Evolutionary conservation across 2,329 filamentous ascomycete genomes (phyloP), one percentile per base, ranked within the genome.

Genomic region (Fusarium phyllophilum): DNA sequence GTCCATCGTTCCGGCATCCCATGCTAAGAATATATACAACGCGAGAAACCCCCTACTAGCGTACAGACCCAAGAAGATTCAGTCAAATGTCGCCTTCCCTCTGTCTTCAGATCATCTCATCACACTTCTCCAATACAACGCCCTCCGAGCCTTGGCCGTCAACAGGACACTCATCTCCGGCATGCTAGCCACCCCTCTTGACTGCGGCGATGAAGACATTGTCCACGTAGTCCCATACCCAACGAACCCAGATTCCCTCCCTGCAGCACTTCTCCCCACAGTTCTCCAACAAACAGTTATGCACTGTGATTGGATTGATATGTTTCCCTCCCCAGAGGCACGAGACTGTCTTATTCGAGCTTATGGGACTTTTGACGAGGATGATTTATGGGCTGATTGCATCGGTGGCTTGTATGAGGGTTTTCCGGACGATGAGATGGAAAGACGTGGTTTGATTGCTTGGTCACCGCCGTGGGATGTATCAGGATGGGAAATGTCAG

Each of bases 361-460:
- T 6, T 10, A 36, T 7, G 67, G 67, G 0, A 55, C 52, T 0
- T 85, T 84, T 41, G 83, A 86, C 64, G 83, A 84, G 39, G 83
- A 84, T 61, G 84, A 83, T 18, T 77, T 86, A 18, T 85, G 84
- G 82, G 76, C 79, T 17, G 85, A 86, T 76, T 80, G 78, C 42
- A 79, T 84, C 60, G 84, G 84, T 6, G 84, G 83, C 2, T 70
- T 86, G 26, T 86, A 79, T 70, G 83, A 86, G 69, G 83, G 84
- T 12, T 85, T 83, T 66, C 83, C 83, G 4, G 82, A 83, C 56
- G 79, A 83, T 41, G 84, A 85, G 73, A 67, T 85, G 42, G 79
- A 82, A 74, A 76, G 78, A 38, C 79, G 81, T 22, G 83, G 84
- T 33, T 76, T 86, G 8, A 79, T 86, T 65, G 84, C 82, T 14